These are phyloP conservation scores for Amniculicola lignicola DNA, from an alignment of 495 filamentous ascomycete genomes.

Conservation along the genomic window DNA sequence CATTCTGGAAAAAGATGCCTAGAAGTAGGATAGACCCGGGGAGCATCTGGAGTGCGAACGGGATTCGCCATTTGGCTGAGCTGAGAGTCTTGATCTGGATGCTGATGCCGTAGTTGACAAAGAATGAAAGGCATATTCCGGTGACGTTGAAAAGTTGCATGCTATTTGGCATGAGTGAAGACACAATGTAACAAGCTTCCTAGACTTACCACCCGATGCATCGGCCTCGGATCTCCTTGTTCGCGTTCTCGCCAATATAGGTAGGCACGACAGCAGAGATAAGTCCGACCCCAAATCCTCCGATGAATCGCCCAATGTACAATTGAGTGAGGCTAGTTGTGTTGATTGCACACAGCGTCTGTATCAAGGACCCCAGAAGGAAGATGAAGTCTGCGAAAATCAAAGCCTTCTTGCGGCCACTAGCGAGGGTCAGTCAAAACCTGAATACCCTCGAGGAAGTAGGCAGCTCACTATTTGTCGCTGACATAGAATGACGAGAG, in stretches of 20 bases:
- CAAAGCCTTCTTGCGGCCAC: conserved; percentile 33
- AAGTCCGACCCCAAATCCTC: conserved; percentile 44
- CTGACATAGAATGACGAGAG: conserved; percentile 33
- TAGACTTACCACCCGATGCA: conserved; percentile 37
- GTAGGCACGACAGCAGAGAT: conserved; percentile 44
- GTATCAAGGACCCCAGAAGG: conserved; percentile 37
- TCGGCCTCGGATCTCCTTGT: conserved; percentile 45
- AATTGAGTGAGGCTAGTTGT: conserved; percentile 34
- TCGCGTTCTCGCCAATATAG: conserved; percentile 47
- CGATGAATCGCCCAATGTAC: conserved; percentile 44
- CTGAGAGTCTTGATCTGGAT: conserved; percentile 45
- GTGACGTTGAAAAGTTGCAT: conserved; percentile 36
- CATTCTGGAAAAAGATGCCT: conserved; percentile 53
- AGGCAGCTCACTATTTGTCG: conserved; percentile 29
- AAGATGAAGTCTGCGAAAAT: conserved; percentile 34
- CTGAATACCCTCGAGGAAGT: conserved; percentile 7
- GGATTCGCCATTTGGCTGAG: conserved; percentile 54
- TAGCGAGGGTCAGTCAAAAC: conserved; percentile 20
- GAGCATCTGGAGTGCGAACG: conserved; percentile 58
- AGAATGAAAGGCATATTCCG: conserved; percentile 33
- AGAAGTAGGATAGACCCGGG: conserved; percentile 51
- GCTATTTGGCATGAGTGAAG: conserved; percentile 8
- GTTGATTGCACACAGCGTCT: conserved; percentile 37
- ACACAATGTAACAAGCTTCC: neutral
- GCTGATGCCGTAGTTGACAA: conserved; percentile 49